These are phyloP conservation scores for Backusella liffmaniae DNA, from an alignment of 192 early-diverging fungal genomes.

Conservation along the genomic window DNA sequence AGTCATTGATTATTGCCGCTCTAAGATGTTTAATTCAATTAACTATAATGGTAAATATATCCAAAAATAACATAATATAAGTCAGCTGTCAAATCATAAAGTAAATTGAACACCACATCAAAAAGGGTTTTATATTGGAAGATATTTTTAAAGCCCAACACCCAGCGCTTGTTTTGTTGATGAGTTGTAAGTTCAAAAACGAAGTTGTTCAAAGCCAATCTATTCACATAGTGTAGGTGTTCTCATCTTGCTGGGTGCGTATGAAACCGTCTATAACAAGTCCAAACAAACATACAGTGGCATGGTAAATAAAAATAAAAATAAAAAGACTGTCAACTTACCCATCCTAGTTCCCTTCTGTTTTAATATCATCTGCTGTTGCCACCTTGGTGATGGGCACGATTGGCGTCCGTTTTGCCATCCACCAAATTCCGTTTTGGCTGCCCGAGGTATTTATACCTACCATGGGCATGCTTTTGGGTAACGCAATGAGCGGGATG, in stretches of 20 bases:
- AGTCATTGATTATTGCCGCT: slow-evolving; percentile 65
- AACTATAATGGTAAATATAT: slow-evolving; percentile 60
- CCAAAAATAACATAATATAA: neutral
- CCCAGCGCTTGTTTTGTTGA: slow-evolving; percentile 59
- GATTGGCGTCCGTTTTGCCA: slow-evolving; percentile 64
- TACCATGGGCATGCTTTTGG: slow-evolving; percentile 89
- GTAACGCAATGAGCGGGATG: slow-evolving; percentile 74
- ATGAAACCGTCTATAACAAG: slow-evolving; percentile 72
- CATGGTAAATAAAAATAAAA: no score
- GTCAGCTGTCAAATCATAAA: neutral
- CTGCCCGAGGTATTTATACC: slow-evolving; percentile 79
- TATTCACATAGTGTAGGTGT: slow-evolving; percentile 30
- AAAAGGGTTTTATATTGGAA: slow-evolving; percentile 63
- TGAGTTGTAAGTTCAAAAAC: slow-evolving; percentile 48
- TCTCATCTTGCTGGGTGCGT: slow-evolving; percentile 63
- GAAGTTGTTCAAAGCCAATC: no score
- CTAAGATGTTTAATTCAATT: slow-evolving; percentile 77
- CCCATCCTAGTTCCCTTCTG: slow-evolving; percentile 50
- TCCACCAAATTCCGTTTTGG: slow-evolving; percentile 70
- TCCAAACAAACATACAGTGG: slow-evolving; percentile 66
- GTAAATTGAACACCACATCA: neutral
- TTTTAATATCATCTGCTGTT: slow-evolving; percentile 45
- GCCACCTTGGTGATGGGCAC: slow-evolving; percentile 54
- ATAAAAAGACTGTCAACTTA: no score
- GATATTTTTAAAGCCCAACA: slow-evolving; percentile 67